A percentile compares a stretch with the other conserved stretches of the same genome.
phyloP scores from a whole-genome alignment of 192 early-diverging fungal species.

The Mortierella hygrophila region DNA sequence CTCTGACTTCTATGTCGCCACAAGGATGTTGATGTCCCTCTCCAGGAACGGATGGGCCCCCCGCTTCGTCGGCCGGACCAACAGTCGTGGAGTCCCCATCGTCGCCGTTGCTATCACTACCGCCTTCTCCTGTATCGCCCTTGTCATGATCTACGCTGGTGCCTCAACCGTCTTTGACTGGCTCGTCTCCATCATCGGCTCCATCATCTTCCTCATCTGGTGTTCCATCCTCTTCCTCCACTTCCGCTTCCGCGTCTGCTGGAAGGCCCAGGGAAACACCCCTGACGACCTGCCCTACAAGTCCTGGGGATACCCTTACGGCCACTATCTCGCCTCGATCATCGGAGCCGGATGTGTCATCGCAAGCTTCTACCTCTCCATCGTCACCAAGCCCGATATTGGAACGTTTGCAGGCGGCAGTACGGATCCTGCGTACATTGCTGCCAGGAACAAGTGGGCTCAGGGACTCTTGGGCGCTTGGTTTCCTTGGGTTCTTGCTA shows the following conservation, averaged over 20 bases:
- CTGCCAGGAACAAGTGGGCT: constrained; percentile 58
- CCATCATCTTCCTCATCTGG: constrained; percentile 87
- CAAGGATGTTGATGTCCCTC: constrained; percentile 70
- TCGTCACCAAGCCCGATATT: constrained; percentile 8
- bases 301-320: constrained; percentile 79
- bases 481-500: constrained; percentile 74
- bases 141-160: constrained; percentile 67
- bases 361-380: constrained; percentile 32
- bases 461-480: constrained; percentile 70
- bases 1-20: constrained; percentile 77
- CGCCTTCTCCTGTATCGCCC: constrained; percentile 67
- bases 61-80: constrained; percentile 57
- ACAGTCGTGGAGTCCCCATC: constrained; percentile 69
- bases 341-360: constrained; percentile 62
- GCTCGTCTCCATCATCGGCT: constrained; percentile 75
- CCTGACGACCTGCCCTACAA: constrained; percentile 76
- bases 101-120: constrained; percentile 65
- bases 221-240: constrained; percentile 84
- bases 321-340: constrained; percentile 73
- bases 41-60: constrained; percentile 74
- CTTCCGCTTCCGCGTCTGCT: constrained; percentile 85
- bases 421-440: constrained; percentile 18
- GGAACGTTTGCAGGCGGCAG: not conserved
- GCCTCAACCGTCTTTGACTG: constrained; percentile 71
- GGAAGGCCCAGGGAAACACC: constrained; percentile 72